Evolutionary conservation across 78 protist species (phyloP).

Genomic region (Goniomonas avonlea): DNA sequence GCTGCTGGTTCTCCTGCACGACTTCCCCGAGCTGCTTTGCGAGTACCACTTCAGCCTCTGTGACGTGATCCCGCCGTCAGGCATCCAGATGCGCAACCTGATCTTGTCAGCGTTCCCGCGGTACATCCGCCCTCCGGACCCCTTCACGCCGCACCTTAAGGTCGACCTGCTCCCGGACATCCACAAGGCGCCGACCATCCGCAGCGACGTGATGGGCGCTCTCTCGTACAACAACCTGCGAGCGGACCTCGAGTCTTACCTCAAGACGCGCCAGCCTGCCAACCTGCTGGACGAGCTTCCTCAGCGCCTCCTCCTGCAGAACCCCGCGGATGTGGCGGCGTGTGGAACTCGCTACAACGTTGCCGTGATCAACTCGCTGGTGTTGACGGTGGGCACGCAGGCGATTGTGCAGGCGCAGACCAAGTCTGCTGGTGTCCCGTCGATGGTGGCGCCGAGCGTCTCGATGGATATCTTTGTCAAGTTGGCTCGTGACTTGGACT

Average conservation of each 20-base stretch:
- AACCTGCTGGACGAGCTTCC: conserved; percentile 49
- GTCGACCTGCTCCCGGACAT: conserved; percentile 86
- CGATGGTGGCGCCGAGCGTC: no score
- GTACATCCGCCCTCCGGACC: conserved; percentile 90
- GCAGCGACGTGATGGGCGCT: conserved; percentile 37
- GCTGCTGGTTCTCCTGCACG: conserved; percentile 86
- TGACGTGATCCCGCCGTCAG: conserved; percentile 85
- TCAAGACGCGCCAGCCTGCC: conserved; percentile 47
- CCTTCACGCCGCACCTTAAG: conserved; percentile 83
- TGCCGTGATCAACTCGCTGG: conserved; percentile 84
- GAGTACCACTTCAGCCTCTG: conserved; percentile 84
- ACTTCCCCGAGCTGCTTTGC: conserved; percentile 97
- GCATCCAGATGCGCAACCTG: conserved; percentile 91
- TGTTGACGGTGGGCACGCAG: conserved; percentile 52
- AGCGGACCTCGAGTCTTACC: conserved; percentile 59
- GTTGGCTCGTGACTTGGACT: conserved; percentile 66
- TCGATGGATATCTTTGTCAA: conserved; percentile 70
- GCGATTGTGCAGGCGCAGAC: conserved; percentile 60
- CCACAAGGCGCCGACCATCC: conserved; percentile 65
- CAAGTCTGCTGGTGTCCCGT: no score
- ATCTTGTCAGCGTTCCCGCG: conserved; percentile 92
- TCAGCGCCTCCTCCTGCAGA: neutral
- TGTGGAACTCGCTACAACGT: conserved; percentile 51
- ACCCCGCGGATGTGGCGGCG: conserved; percentile 14
- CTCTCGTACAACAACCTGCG: conserved; percentile 33